Evolutionary conservation across 2,329 filamentous ascomycete genomes (phyloP), one percentile per base, ranked within the genome.

Genomic region (Talaromyces sp.): DNA sequence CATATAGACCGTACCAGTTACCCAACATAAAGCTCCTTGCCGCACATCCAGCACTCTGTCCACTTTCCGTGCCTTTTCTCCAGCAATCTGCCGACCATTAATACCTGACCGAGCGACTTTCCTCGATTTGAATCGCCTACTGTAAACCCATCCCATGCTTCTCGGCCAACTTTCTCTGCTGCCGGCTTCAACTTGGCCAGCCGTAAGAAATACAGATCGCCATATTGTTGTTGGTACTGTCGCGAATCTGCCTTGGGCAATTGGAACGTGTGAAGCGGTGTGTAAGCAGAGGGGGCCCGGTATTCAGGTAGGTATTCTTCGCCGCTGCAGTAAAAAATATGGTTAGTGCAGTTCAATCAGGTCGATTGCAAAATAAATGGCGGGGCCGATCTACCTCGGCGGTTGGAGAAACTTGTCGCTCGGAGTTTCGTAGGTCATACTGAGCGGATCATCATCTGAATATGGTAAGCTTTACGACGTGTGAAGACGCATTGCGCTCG

Each of bases 141-240:
- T 75, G 82, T 85, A 62, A 92, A 90, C 60, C 87, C 89, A 56
- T 87, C 84, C 92, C 95, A 99, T 7, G 90, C 87, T 39, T 89
- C 87, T 16, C 81, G 78, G 0, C 93, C 94, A 60, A 91, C 84
- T 67, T 85, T 79, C 71, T 96, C 91, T 0, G 96, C 90, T 0
- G 87, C 85, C 10, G 93, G 91, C 79, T 94, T 97, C 76, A 99
- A 87, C 78, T 91, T 90, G 43, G 92, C 88, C 27, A 99, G 85
- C 13, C 95, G 90, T 71, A 97, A 77, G 75, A 97, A 99, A 83
- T 99, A 99, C 87, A 98, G 94, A 78, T 99, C 95, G 68, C 90
- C 92, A 85, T 91, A 99, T 79, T 99, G 95, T 77, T 98, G 95
- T 76, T 93, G 84, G 77, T 98, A 99, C 63, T 93, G 90, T 67